Base-by-base conservation (phyloP, 2,329 filamentous ascomycete genomes). In the Penicillium polonicum region DNA sequence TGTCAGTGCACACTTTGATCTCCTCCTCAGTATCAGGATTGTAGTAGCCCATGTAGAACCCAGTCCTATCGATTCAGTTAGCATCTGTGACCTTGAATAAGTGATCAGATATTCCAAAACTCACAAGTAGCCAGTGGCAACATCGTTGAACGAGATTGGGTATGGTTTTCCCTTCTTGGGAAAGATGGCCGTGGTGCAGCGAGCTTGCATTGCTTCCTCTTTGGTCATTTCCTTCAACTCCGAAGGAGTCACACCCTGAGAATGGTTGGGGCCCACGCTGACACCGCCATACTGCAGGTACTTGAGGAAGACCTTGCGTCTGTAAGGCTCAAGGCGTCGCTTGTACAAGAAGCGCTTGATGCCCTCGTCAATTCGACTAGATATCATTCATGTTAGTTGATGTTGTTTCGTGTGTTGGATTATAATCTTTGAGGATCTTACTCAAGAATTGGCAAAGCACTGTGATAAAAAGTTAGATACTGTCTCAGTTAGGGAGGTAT, bases 241-340 rank as follows among this genome's bases (percentile, higher is more conserved):
- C n/a, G 84, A 81, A 38, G 83, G 81, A 8, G 88, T 76, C 1
- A 88, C 77, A 13, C 85, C 84, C 10, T 78, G 83, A 67, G 92
- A 95, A 71, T 82, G 79, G 53, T 84, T 85, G 3, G 75, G 79
- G 0, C 78, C 74, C 8, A 82, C 78, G 43, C 91, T 87, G 41
- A 99, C 83, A 4, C 94, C 93, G 3, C 94, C 94, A 44, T 93
- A 88, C 36, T 85, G 82, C 57, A 97, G 83, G 69, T 94, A 96
- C 62, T 89, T 90, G 68, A 85, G 82, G 75, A 99, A 94, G 35
- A 92, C 77, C 19, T 82, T 78, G 5, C 79, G 73, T 25, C 86
- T 85, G 4, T 85, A 79, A 13, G 79, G 73, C 58, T 89, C 84
- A 58, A 96, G 83, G 63, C 90, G 92, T 33, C 92, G 88, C 46